Base-by-base conservation (phyloP, 2,329 filamentous ascomycete genomes). In the Fusarium sarcochroum region DNA sequence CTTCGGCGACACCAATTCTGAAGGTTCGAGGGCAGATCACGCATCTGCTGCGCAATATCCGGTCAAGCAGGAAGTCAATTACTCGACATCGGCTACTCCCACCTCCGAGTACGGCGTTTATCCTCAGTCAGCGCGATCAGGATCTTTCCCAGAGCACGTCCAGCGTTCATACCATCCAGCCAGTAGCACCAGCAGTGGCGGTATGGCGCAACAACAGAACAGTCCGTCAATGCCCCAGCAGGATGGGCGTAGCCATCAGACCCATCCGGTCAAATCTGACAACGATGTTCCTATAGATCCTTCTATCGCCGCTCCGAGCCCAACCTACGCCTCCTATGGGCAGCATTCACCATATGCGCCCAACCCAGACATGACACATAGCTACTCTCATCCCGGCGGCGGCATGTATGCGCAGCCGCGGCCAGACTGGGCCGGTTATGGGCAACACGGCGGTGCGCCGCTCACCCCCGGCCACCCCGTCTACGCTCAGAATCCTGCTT, bases 251-350 rank as follows among this genome's bases (percentile, higher is more conserved):
- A 91, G 86, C 87, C 89, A 92, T 90, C 91, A 90, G 85, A 87
- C 88, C 84, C 86, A 87, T 81, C 86, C 89, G 87, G 87, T 91
- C 84, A 94, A 93, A 83, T 97, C 94, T 97, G 93, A 97, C 93
- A 89, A 88, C 89, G 91, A 93, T 90, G 90, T 97, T 86, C 93
- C 93, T 91, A 94, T 97, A 98, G 95, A 98, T 97, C 94, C 94
- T 78, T 97, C 94, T 81, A 97, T 98, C 80, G 92, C 94, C 81
- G 91, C 93, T 76, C 92, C 93, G 78, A 97, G 93, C 86, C 94
- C 95, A 64, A 94, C 93, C 76, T 98, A 97, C 80, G 88, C 93
- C 32, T 69, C 67, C 74, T 91, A 93, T 76, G 84, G 86, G 67
- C 90, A 92, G 79, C 97, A 97, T 81, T 95, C 94, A 73, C 93